Base-by-base conservation (phyloP, 2,329 filamentous ascomycete species). In the Penicillium corylophilum region DNA sequence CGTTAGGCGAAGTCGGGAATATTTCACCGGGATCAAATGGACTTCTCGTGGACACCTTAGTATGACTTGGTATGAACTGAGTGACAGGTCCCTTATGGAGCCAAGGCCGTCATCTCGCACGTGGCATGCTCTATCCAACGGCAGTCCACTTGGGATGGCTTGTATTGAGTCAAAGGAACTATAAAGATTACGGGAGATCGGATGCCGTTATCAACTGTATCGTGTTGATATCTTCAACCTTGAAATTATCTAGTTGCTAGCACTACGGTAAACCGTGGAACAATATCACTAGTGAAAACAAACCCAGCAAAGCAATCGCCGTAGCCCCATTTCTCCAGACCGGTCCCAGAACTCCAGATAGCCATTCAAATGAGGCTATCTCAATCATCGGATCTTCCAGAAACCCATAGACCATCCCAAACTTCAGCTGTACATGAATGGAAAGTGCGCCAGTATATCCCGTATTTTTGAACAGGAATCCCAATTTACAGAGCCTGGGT, bases 371-470 rank as follows among this genome's bases (percentile, higher is more conserved):
- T 23, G 44, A 50, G 28, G 38, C 47, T 51, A 54, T 45, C 41
- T 28, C 26, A 56, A 61, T 55, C 48, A 61, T 55, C 54, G 50
- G 50, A 61, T 63, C 55, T 61, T 47, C 52, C 53, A 61, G 53
- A 57, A 62, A 56, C 51, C 53, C 56, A 53, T 43, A 52, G 50
- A 54, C 56, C 49, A 54, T 54, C 46, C 55, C 60, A 60, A 62
- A 57, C 47, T 53, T 53, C 57, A 55, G 45, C 61, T 64, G 46
- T 61, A 60, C 64, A 64, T 53, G 57, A 65, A 63, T 49, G 50
- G 46, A 56, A 56, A 52, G 43, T 58, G 46, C 56, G 56, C 55
- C 56, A 45, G 47, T 53, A 51, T 54, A 49, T 54, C 50, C 44
- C 53, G 29, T 39, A 46, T 46, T 51, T 53, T 54, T 47, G 23